Evolutionary conservation across 805 yeast species (phyloP).

Genomic region (Blastobotrys attinorum): DNA sequence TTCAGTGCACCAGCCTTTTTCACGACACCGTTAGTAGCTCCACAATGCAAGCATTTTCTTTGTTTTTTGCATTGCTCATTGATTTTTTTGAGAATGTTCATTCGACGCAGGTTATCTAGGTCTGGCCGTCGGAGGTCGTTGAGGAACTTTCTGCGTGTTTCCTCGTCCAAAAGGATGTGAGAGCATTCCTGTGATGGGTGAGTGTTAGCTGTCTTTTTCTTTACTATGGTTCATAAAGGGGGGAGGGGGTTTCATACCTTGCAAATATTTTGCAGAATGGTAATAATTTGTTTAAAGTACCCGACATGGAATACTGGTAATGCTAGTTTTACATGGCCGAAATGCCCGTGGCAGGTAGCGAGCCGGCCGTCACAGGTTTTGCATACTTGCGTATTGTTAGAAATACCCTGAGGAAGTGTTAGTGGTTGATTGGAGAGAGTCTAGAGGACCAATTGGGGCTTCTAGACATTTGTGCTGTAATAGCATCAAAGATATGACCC

Average conservation of each 20-base stretch:
- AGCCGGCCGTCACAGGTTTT: constrained; percentile 84
- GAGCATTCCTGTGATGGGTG: constrained; percentile 52
- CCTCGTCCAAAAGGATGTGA: constrained; percentile 63
- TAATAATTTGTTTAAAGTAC: constrained; percentile 84
- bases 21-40: constrained; percentile 90
- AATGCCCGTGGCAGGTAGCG: constrained; percentile 97
- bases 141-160: constrained; percentile 57
- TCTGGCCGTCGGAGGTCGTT: constrained; percentile 81
- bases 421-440: too few relatives aligned
- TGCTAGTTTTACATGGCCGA: constrained; percentile 89
- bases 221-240: too few relatives aligned
- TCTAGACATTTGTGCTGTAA: too few relatives aligned
- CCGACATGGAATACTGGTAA: constrained; percentile 97
- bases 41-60: constrained; percentile 81
- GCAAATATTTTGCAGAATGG: constrained; percentile 83
- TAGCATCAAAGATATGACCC: too few relatives aligned
- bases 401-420: constrained; percentile 49
- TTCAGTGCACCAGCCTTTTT: constrained; percentile 95
- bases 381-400: constrained; percentile 80
- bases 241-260: constrained; percentile 40
- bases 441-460: too few relatives aligned
- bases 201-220: background rate
- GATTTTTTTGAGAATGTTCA: constrained; percentile 76
- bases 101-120: constrained; percentile 82
- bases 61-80: constrained; percentile 93